Evolutionary conservation across 2,329 filamentous ascomycete species (phyloP).

Genomic region (Venturia aucupariae): DNA sequence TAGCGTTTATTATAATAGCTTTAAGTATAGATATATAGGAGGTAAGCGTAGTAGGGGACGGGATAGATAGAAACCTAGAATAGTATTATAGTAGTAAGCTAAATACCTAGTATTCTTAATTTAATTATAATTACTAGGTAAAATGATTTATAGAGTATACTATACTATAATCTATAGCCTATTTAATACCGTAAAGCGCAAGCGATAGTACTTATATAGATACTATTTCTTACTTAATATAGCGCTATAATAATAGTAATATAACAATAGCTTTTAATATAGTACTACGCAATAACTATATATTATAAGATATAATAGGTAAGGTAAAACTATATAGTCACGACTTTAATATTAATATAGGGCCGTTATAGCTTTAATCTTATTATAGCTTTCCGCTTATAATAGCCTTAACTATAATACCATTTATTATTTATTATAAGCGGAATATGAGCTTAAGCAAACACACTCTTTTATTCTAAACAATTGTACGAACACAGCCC

Average conservation of each 20-base stretch:
- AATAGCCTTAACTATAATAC: too few species aligned
- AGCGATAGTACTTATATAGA: neutral
- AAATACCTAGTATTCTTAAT: neutral
- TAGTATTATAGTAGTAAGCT: neutral
- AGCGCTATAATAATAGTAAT: neutral
- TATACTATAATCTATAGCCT: neutral
- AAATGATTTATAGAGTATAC: neutral
- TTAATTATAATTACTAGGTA: neutral
- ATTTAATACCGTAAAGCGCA: neutral
- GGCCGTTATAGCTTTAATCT: neutral
- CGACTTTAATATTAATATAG: neutral
- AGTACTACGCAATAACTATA: neutral
- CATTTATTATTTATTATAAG: too few species aligned
- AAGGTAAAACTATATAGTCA: too few species aligned
- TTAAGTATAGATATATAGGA: neutral
- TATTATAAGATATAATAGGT: too few species aligned
- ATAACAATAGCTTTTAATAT: neutral
- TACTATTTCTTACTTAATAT: neutral
- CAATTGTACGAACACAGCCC: too few species aligned
- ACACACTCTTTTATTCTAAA: too few species aligned
- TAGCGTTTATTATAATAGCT: neutral
- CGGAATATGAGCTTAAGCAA: too few species aligned
- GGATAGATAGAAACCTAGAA: neutral
- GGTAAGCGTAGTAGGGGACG: neutral
- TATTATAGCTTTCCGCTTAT: neutral